Base-by-base conservation (phyloP, 768 basidiomycete species). In the Boletales sp. region DNA sequence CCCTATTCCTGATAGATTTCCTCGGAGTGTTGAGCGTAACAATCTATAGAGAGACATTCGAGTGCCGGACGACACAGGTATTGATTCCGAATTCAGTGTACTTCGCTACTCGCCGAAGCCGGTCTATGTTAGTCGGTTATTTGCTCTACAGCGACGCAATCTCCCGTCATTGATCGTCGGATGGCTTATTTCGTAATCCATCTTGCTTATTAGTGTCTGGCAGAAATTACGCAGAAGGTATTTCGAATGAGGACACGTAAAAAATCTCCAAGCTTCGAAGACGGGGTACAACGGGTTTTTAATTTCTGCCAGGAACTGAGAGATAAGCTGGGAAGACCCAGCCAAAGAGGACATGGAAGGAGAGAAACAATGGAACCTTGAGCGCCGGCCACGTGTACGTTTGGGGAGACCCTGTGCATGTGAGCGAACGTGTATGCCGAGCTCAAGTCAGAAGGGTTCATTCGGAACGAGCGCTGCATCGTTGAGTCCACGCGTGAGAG, bases 21-120 rank as follows among this genome's bases (percentile, higher is more conserved):
- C 24, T 27, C 27, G 32, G 37, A 38, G 15, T 18, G 39, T 32
- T 50, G 52, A 55, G 46, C 34, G 3, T 24, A 44, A 47, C 52
- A 48, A 31, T 36, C 47, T 43, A 27, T 58, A 84, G 82, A 54
- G 30, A 70, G 61, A 84, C 83, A 21, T 83, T 81, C 18, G 82
- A 83, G 53, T 84, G 83, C 62, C 82, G 84, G 63, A 79, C 70
- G 3, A 69, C 71, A 24, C 63, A 73, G 36, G 17, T 39, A 46
- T 40, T 47, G 51, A 21, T 49, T 49, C 35, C 38, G 43, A 32
- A 31, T 40, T 42, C 40, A 29, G 44, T 48, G 50, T 47, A 27
- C 24, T 44, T 43, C 37, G 35, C n/a, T 19, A 41, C 45, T 37
- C 50, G 46, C n/a, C 24, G 47, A 40, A 56, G 48, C 32, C 56